Evolutionary conservation across 2,329 filamentous ascomycete genomes (phyloP).

Genomic region (Ophiocordyceps unilateralis): DNA sequence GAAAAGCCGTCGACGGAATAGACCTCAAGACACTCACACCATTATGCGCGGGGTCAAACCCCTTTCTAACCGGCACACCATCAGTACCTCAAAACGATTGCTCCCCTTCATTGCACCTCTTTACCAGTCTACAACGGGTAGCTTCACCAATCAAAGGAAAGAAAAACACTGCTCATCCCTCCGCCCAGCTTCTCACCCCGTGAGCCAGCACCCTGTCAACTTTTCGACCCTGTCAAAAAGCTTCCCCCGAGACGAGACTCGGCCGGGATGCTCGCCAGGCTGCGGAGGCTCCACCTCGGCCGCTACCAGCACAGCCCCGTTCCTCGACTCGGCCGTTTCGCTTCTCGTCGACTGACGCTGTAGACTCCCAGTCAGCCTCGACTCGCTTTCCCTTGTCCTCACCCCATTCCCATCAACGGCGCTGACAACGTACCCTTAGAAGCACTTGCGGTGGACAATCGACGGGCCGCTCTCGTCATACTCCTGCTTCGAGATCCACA

Average conservation of each 20-base stretch:
- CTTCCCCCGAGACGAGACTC: conserved; percentile 40
- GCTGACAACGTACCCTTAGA: conserved; percentile 49
- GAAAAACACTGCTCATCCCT: conserved; percentile 35
- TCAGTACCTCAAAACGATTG: neutral
- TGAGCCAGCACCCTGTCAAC: conserved; percentile 27
- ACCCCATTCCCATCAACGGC: too few relatives aligned
- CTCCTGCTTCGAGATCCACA: conserved; percentile 99
- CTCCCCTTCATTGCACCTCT: conserved; percentile 5
- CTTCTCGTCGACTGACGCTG: conserved; percentile 11
- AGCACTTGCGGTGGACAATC: conserved; percentile 99
- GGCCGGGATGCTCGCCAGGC: conserved; percentile 30
- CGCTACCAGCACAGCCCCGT: conserved; percentile 27
- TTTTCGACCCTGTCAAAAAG: conserved; percentile 35
- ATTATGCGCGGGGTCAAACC: too few relatives aligned
- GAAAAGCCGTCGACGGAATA: neutral
- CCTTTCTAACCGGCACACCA: too few relatives aligned
- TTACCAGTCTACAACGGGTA: conserved; percentile 18
- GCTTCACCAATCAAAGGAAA: conserved; percentile 4
- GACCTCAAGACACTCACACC: neutral
- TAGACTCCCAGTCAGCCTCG: conserved; percentile 7
- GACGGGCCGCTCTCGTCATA: conserved; percentile 99
- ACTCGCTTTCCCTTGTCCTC: too few relatives aligned
- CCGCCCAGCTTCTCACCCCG: conserved; percentile 34
- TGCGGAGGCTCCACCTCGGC: conserved; percentile 23
- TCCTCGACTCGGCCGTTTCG: conserved; percentile 17